phyloP scores from a whole-genome alignment of 352 stramenopile genomes.

The Pythium periplocum region DNA sequence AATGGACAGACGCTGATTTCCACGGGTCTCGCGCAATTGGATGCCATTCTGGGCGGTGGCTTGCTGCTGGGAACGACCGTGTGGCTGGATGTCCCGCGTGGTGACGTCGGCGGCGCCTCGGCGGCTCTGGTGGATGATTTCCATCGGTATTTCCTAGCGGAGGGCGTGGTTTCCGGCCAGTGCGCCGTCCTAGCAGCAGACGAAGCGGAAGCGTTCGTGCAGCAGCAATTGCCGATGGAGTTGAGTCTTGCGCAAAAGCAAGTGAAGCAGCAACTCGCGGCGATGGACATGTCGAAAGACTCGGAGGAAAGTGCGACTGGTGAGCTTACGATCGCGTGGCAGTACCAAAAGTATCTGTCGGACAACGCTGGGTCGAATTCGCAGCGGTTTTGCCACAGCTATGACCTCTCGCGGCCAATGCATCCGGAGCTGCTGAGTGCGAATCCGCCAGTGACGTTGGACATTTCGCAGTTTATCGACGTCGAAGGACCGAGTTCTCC shows the following conservation, averaged over 20 bases:
- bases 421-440: conserved; percentile 37
- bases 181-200: conserved; percentile 28
- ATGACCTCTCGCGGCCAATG: conserved; percentile 60
- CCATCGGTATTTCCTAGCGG: conserved; percentile 57
- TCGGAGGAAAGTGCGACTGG: too few species aligned
- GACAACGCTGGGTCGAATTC: conserved; percentile 1
- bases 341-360: conserved; percentile 62
- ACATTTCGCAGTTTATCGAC: conserved; percentile 7
- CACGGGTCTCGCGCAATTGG: conserved; percentile 44
- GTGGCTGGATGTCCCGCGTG: conserved; percentile 35
- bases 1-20: conserved; percentile 63
- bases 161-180: conserved; percentile 46
- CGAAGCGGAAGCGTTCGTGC: conserved; percentile 31
- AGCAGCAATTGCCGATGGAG: conserved; percentile 44
- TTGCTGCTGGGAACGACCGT: conserved; percentile 45
- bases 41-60: conserved; percentile 48
- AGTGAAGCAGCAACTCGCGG: conserved; percentile 46
- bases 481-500: too few species aligned
- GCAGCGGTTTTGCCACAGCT: conserved; percentile 68
- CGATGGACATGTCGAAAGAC: conserved; percentile 4
- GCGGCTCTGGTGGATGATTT: conserved; percentile 38
- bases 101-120: conserved; percentile 18
- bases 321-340: conserved; percentile 64
- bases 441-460: conserved; percentile 31
- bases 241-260: conserved; percentile 64